A percentile compares a stretch with the other conserved stretches of the same genome.
Conservation (phyloP, 2,329 filamentous ascomycete genomes). For the Blastomyces gilchristii region DNA sequence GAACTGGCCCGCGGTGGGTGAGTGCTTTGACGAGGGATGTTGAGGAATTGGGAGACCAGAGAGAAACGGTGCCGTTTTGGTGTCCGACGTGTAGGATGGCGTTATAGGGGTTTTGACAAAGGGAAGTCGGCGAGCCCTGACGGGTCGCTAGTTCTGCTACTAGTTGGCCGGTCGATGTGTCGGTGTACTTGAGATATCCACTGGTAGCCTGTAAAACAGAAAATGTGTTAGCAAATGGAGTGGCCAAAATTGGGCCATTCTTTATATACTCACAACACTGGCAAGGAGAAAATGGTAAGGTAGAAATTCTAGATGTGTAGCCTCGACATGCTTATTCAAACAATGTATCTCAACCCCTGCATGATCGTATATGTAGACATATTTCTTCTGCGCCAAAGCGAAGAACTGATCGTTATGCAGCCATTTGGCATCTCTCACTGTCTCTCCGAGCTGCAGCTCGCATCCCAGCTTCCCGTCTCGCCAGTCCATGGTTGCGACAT, state of each 20-base stretch:
- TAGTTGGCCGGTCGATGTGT: conserved; percentile 84
- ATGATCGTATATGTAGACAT: conserved; percentile 91
- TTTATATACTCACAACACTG: conserved; percentile 54
- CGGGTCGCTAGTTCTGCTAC: conserved; percentile 78
- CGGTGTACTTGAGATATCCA: conserved; percentile 85
- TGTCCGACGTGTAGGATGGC: conserved; percentile 87
- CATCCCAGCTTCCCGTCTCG: conserved; percentile 80
- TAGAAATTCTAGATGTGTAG: conserved; percentile 87
- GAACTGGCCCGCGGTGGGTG: conserved; percentile 79
- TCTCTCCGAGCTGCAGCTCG: conserved; percentile 84
- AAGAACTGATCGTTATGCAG: conserved; percentile 90
- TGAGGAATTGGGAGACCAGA: conserved; percentile 89
- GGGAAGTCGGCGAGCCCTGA: conserved; percentile 69
- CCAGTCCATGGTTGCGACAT: conserved; percentile 97
- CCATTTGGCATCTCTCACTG: conserved; percentile 79
- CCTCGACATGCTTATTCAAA: conserved; percentile 79
- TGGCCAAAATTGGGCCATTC: not conserved
- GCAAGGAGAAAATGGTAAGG: conserved; percentile 92
- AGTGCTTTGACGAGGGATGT: conserved; percentile 84
- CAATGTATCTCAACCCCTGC: conserved; percentile 88
- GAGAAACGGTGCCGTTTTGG: conserved; percentile 84
- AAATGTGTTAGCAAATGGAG: not conserved
- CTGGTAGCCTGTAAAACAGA: conserved; percentile 49
- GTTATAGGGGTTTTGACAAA: conserved; percentile 85
- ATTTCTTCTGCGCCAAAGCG: conserved; percentile 90